A percentile compares a stretch with the other conserved stretches of the same genome.
Evolutionary conservation across 306 rosid species (phyloP).

Genomic region (Quercus ilex): DNA sequence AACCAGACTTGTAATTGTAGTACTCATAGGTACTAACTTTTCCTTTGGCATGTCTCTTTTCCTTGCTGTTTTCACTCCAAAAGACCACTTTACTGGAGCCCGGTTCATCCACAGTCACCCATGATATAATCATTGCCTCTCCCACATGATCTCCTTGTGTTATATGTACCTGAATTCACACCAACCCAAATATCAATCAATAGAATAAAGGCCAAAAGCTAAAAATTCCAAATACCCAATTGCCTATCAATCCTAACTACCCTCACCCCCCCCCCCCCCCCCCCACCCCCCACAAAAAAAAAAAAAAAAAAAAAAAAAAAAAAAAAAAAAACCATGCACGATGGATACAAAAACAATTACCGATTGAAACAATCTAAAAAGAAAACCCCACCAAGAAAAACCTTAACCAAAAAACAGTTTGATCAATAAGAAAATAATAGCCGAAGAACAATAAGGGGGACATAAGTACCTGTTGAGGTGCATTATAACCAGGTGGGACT

Average conservation of each 20-base stretch:
- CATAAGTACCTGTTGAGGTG: slow-evolving; percentile 65
- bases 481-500: slow-evolving; percentile 62
- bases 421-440: not conserved
- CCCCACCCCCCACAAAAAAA: no score
- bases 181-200: slow-evolving; percentile 4
- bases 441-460: not conserved
- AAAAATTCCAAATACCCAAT: not conserved
- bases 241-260: not conserved
- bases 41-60: slow-evolving; percentile 37
- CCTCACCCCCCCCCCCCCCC: not conserved
- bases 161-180: slow-evolving; percentile 61
- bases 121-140: slow-evolving; percentile 65
- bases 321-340: not conserved
- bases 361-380: not conserved
- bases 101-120: slow-evolving; percentile 61
- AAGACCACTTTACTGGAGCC: slow-evolving; percentile 57
- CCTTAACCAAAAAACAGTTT: not conserved
- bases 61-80: slow-evolving; percentile 39
- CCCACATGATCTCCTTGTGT: slow-evolving; percentile 83
- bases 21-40: slow-evolving; percentile 39
- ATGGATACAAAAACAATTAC: not conserved
- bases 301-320: no score
- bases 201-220: not conserved
- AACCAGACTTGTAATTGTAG: slow-evolving; percentile 70
- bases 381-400: not conserved